Base-by-base conservation (phyloP, 208 protist species). In the Crithidia bombi region DNA sequence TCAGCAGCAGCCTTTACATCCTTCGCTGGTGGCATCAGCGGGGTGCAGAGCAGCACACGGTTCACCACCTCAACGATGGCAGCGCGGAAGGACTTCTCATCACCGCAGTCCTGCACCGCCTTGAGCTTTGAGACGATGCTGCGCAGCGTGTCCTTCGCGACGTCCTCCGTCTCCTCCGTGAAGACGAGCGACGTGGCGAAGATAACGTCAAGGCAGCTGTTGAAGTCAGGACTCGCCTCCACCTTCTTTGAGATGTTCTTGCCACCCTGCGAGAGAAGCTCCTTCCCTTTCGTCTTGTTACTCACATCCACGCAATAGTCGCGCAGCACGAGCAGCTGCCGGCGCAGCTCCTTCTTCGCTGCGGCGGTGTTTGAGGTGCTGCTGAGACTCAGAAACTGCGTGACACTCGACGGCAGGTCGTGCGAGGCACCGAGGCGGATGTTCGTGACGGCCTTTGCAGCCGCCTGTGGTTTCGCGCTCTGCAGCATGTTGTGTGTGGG, bases 41-140 rank as follows among this genome's bases (percentile, higher is more conserved):
- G 81, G 7, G 76, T 83, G 69, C 73, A 86, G 17, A 86, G 63
- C 28, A 86, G 73, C 23, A 86, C 66, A 47, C 69, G 56, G 67
- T 86, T 81, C 23, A 86, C 76, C 3, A 69, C 73, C 23, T 70
- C 73, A 2, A 80, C 69, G 3, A 83, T 57, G 19, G 69, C 76
- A 30, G 75, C 65, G 26, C 78, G 77, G 25, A 82, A 83, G 28
- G 57, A 30, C 30, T 38, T 68, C 59, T 83, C 70, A 36, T 79
- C 65, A 12, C 72, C 81, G 64, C 36, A 56, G 39, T 73, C 68
- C 72, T 80, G 66, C 21, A 64, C 73, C 10, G 62, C 46, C 39
- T 70, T 73, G 38, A 82, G 74, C 57, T 67, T 67, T 6, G 50
- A 43, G 32, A 86, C 39, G 67, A 77, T 56, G 47, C 58, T 55